Percentiles rank a stretch among this genome's conserved stretches.
phyloP scores from a whole-genome alignment of 2,329 filamentous ascomycete genomes.

The Orbilia brochopaga region DNA sequence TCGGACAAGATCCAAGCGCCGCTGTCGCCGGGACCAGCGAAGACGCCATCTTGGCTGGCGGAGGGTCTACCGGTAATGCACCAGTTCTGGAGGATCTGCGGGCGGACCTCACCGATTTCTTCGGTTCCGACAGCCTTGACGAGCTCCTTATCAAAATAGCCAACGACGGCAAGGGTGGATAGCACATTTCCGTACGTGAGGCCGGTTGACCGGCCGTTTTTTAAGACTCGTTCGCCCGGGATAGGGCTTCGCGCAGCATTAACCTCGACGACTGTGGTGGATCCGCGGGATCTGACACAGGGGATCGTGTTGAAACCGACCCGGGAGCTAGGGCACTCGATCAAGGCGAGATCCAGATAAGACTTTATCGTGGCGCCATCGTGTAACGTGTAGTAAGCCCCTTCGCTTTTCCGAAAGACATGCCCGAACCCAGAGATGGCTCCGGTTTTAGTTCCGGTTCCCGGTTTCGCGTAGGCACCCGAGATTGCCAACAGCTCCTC shows the following conservation, averaged over 20 bases:
- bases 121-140: conserved; percentile 15
- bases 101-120: conserved; percentile 10
- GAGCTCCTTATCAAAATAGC: conserved; percentile 27
- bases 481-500: conserved; percentile 32
- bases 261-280: conserved; percentile 29
- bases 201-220: conserved; percentile 39
- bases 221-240: conserved; percentile 32
- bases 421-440: conserved; percentile 13
- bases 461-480: not conserved
- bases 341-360: conserved; percentile 37
- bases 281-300: conserved; percentile 16
- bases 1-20: conserved; percentile 41
- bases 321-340: conserved; percentile 18
- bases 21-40: conserved; percentile 36
- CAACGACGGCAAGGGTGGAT: conserved; percentile 23
- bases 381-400: conserved; percentile 23
- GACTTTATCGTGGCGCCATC: conserved; percentile 18
- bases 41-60: conserved; percentile 13
- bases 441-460: not conserved
- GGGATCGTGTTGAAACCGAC: conserved; percentile 42
- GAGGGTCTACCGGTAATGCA: conserved; percentile 24
- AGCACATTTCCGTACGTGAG: conserved; percentile 33
- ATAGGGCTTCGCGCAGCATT: conserved; percentile 35
- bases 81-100: conserved; percentile 38
- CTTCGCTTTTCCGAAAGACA: conserved; percentile 19